A percentile compares a stretch with the other conserved stretches of the same genome.
phyloP scores from a whole-genome alignment of 129 eudicot genomes.

The Calendula officinalis region DNA sequence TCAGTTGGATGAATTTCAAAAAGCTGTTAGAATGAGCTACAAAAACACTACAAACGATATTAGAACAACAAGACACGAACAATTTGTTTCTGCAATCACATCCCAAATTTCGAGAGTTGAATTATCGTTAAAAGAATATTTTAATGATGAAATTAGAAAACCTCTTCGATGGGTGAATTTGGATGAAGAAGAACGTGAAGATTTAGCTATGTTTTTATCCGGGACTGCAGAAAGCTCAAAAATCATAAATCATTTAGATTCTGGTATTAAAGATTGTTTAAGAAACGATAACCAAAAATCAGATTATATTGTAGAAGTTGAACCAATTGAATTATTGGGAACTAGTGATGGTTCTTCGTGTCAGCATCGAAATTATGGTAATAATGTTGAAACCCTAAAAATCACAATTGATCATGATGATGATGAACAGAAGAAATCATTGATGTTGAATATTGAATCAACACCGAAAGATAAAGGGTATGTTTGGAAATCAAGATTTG shows the following conservation, averaged over 20 bases:
- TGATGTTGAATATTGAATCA: constrained; percentile 36
- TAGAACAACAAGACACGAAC: constrained; percentile 59
- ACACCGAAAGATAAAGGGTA: constrained; percentile 72
- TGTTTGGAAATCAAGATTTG: constrained; percentile 42
- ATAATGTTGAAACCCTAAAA: constrained; percentile 40
- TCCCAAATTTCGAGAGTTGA: constrained; percentile 78
- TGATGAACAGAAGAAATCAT: constrained; percentile 35
- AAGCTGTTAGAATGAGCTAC: constrained; percentile 75
- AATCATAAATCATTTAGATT: constrained; percentile 33
- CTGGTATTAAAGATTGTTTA: constrained; percentile 28
- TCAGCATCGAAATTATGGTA: constrained; percentile 4
- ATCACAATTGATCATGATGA: constrained; percentile 45
- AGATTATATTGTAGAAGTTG: constrained; percentile 30
- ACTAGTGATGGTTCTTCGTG: constrained; percentile 46
- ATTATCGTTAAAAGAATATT: constrained; percentile 49
- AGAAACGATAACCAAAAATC: constrained; percentile 10
- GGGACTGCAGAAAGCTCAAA: constrained; percentile 45
- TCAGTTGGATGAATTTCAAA: constrained; percentile 92
- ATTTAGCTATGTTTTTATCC: constrained; percentile 81
- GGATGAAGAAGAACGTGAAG: constrained; percentile 82
- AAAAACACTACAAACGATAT: constrained; percentile 52
- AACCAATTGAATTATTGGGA: constrained; percentile 43
- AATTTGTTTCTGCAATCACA: constrained; percentile 69
- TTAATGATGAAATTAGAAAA: constrained; percentile 45
- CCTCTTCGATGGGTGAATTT: constrained; percentile 88